A percentile compares a stretch with the other conserved stretches of the same genome.
Evolutionary conservation across 768 basidiomycete species (phyloP).

Genomic region (Tricholoma saponaceum): DNA sequence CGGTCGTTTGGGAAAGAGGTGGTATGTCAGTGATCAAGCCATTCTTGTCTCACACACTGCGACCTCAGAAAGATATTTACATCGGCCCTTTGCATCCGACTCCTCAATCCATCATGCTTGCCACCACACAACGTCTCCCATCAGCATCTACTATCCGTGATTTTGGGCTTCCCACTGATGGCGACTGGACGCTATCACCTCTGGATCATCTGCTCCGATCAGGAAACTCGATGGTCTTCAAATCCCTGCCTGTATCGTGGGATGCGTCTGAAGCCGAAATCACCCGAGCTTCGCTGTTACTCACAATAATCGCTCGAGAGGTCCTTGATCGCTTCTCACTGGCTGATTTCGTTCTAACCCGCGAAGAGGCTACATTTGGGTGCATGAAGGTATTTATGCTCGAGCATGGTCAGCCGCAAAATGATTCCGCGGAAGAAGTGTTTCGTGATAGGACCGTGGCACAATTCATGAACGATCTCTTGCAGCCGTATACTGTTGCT

Average conservation of each 20-base stretch:
- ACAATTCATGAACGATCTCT: slow-evolving; percentile 52
- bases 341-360: slow-evolving; percentile 36
- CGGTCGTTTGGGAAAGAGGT: slow-evolving; percentile 45
- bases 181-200: slow-evolving; percentile 68
- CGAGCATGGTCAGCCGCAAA: slow-evolving; percentile 71
- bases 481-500: slow-evolving; percentile 49
- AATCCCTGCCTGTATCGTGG: slow-evolving; percentile 65
- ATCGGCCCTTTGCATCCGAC: slow-evolving; percentile 51
- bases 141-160: slow-evolving; percentile 19
- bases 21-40: slow-evolving; percentile 52
- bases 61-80: slow-evolving; percentile 33
- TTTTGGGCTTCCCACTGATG: slow-evolving; percentile 42
- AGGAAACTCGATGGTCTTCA: slow-evolving; percentile 64
- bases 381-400: slow-evolving; percentile 97
- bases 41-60: slow-evolving; percentile 50
- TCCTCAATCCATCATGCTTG: slow-evolving; percentile 50
- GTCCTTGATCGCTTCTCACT: slow-evolving; percentile 41
- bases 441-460: slow-evolving; percentile 73
- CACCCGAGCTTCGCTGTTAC: slow-evolving; percentile 60
- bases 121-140: slow-evolving; percentile 52
- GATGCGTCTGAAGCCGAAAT: slow-evolving; percentile 77
- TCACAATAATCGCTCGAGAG: slow-evolving; percentile 50
- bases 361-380: slow-evolving; percentile 61
- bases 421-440: slow-evolving; percentile 56
- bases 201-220: slow-evolving; percentile 81